A percentile compares a stretch with the other conserved stretches of the same genome.
phyloP scores from a whole-genome alignment of 352 stramenopile species.

The Ochromonadaceae sp. region DNA sequence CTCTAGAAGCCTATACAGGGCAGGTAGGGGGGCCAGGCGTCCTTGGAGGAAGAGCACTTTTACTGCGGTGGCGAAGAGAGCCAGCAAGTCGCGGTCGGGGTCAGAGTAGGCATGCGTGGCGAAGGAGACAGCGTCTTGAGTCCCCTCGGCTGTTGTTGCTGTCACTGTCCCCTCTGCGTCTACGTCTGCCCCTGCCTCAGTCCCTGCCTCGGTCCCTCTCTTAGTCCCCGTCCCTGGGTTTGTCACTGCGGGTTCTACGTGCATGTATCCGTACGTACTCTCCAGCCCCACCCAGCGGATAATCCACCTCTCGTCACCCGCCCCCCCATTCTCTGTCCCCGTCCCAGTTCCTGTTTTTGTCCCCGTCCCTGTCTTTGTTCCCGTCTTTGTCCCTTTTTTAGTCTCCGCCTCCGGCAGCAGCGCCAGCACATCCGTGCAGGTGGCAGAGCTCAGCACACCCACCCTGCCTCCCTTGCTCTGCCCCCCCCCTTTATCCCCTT shows the following conservation, averaged over 20 bases:
- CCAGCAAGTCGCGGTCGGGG: constrained; percentile 51
- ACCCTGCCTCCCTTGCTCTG: no score
- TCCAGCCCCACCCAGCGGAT: background rate
- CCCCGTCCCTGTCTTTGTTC: background rate
- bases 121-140: background rate
- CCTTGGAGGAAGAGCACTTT: constrained; percentile 63
- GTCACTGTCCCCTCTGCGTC: background rate
- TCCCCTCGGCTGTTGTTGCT: background rate
- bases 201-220: background rate
- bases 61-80: constrained; percentile 53
- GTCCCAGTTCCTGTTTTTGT: background rate
- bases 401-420: no score
- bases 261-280: background rate
- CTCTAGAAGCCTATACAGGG: constrained; percentile 46
- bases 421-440: no score
- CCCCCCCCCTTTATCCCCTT: no score
- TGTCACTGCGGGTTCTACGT: background rate
- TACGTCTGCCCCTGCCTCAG: background rate
- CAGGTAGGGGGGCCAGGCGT: constrained; percentile 35
- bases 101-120: constrained; percentile 25
- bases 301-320: background rate
- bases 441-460: no score
- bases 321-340: background rate
- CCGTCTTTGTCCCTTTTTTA: background rate
- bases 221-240: background rate